Percentiles rank a stretch among this genome's conserved stretches.
Conservation (phyloP, 192 early-diverging fungal genomes). For the Podila clonocystis region DNA sequence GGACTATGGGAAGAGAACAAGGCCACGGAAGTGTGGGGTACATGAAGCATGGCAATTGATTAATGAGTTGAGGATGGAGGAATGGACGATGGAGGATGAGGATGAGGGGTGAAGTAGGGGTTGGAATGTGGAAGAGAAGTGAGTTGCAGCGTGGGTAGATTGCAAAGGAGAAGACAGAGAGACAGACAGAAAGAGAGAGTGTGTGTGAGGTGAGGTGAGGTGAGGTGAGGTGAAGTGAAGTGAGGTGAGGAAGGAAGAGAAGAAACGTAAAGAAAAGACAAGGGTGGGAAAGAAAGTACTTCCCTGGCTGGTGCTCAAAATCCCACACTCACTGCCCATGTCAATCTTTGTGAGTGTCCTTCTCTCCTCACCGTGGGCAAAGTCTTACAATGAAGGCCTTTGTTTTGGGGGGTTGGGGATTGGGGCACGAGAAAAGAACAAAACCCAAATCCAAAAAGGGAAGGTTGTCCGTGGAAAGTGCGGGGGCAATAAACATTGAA, state of each 20-base stretch:
- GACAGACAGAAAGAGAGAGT: too few species aligned
- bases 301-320: background rate
- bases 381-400: background rate
- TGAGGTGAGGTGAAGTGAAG: too few species aligned
- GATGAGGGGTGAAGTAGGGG: background rate
- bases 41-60: background rate
- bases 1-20: background rate
- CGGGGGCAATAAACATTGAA: background rate
- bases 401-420: background rate
- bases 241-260: background rate
- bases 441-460: background rate
- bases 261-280: background rate
- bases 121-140: background rate
- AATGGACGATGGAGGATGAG: background rate
- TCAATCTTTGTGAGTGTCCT: background rate
- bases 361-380: background rate
- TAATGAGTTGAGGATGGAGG: background rate
- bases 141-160: too few species aligned
- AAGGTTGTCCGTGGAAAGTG: background rate
- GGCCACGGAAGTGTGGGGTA: background rate
- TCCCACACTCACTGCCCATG: background rate
- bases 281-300: too few species aligned
- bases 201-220: too few species aligned
- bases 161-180: too few species aligned
- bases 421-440: too few species aligned